Percentiles rank a stretch among this genome's conserved stretches.
Evolutionary conservation across 768 basidiomycete genomes (phyloP).

Genomic region (Rhizopogon salebrosus): DNA sequence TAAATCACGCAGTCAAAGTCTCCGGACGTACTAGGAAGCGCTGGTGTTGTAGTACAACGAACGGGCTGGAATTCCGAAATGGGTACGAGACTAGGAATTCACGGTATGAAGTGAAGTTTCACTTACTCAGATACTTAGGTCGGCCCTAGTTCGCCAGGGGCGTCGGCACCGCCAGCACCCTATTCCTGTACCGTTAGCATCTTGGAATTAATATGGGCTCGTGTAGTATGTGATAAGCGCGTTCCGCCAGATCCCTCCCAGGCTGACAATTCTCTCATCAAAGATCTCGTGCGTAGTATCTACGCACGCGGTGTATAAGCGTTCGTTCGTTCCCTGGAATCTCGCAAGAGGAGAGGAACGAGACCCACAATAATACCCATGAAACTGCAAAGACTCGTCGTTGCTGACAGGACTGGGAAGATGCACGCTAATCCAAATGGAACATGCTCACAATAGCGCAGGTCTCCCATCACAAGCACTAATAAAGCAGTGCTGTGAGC

Average conservation of each 20-base stretch:
- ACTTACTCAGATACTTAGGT: background rate
- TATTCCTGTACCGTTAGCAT: background rate
- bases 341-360: background rate
- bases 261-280: background rate
- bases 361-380: background rate
- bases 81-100: too few species aligned
- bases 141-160: background rate
- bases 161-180: background rate
- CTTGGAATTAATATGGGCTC: background rate
- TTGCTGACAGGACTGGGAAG: slow-evolving; percentile 8
- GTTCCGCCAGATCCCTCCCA: background rate
- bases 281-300: background rate
- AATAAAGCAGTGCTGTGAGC: slow-evolving; percentile 8
- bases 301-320: background rate
- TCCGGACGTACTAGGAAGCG: too few species aligned
- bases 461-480: slow-evolving; percentile 6
- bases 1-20: too few species aligned
- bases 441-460: background rate
- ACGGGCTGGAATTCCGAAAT: too few species aligned
- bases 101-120: background rate
- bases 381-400: background rate
- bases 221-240: background rate
- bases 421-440: slow-evolving; percentile 3
- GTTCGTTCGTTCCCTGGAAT: background rate
- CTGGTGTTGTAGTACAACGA: too few species aligned